These are phyloP conservation scores for Talaromyces nanjingensis DNA, from an alignment of 495 filamentous ascomycete species.

Conservation along the genomic window DNA sequence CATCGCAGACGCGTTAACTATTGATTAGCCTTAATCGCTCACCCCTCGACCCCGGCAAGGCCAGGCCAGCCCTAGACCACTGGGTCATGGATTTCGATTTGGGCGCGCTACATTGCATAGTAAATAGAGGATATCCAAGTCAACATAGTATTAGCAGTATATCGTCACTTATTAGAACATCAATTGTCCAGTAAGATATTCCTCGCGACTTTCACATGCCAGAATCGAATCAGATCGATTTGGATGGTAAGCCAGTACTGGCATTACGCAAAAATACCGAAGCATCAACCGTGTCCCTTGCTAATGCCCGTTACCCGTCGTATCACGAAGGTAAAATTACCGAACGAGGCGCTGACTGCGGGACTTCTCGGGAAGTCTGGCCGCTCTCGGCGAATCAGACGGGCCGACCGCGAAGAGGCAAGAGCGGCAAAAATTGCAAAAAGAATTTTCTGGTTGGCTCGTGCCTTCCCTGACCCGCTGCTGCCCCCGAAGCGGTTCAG, in stretches of 20 bases:
- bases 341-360: background rate
- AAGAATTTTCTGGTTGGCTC: background rate
- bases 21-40: background rate
- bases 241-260: background rate
- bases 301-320: background rate
- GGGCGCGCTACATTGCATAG: background rate
- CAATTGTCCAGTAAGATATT: background rate
- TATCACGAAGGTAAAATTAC: background rate
- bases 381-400: background rate
- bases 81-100: background rate
- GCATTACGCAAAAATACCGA: background rate
- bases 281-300: background rate
- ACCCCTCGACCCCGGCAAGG: background rate
- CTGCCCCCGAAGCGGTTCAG: background rate
- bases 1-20: background rate
- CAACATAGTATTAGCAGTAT: background rate
- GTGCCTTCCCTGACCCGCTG: slow-evolving; percentile 1
- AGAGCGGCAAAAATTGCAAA: background rate
- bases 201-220: background rate
- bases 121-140: background rate
- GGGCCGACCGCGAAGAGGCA: background rate
- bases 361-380: background rate
- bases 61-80: background rate
- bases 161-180: background rate
- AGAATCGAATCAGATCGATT: background rate